Conservation (phyloP, 257 asterid genomes). For the Penstemon eatonii region DNA sequence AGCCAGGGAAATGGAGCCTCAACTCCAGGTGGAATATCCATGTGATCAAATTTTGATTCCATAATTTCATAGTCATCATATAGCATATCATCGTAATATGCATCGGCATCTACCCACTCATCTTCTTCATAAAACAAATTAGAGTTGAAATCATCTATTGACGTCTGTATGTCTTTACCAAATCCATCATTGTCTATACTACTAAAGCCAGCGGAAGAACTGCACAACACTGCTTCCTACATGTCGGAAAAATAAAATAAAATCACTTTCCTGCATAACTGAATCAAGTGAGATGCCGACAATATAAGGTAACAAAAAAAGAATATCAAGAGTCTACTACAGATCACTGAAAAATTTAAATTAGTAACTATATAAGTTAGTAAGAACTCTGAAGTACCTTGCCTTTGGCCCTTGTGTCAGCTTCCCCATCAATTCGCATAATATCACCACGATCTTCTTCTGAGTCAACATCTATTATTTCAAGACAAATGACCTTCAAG, state of each 20-base stretch:
- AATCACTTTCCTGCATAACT: constrained; percentile 4
- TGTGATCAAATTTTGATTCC: constrained; percentile 66
- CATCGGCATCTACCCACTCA: constrained; percentile 53
- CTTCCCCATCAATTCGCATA: constrained; percentile 36
- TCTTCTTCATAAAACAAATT: constrained; percentile 49
- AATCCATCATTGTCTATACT: constrained; percentile 36
- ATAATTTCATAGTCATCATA: constrained; percentile 47
- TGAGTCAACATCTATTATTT: constrained; percentile 74
- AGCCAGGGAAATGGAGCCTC: constrained; percentile 84
- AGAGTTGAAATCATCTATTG: constrained; percentile 48
- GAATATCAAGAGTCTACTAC: neutral
- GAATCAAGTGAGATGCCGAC: neutral
- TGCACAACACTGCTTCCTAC: constrained; percentile 41
- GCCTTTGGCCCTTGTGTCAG: constrained; percentile 50
- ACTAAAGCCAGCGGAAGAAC: constrained; percentile 36
- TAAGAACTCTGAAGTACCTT: constrained; percentile 50
- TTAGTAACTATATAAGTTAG: constrained; percentile 9
- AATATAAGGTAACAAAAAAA: constrained; percentile 5
- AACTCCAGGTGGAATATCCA: constrained; percentile 81
- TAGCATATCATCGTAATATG: constrained; percentile 50
- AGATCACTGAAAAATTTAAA: constrained; percentile 5
- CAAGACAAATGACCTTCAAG: constrained; percentile 57
- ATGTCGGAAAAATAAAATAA: constrained; percentile 21
- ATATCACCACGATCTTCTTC: constrained; percentile 57
- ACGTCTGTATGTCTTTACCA: constrained; percentile 31